Evolutionary conservation across 768 basidiomycete species (phyloP).

Genomic region (Krasilnikovozyma curviuscula): DNA sequence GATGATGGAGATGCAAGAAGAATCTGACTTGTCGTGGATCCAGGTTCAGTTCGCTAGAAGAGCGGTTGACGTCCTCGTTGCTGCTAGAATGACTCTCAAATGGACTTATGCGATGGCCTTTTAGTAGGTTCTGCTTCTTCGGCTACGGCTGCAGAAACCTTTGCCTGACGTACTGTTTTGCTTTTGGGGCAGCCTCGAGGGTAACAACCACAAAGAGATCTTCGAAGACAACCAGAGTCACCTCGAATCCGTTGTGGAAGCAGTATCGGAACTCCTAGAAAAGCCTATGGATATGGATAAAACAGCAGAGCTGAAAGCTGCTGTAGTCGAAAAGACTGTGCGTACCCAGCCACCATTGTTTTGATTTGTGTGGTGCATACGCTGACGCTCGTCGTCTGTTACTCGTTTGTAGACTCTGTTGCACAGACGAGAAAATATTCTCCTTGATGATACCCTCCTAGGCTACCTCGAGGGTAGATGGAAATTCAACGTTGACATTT

Average conservation of each 20-base stretch:
- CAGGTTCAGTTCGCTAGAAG: constrained; percentile 98
- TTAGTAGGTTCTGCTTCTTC: constrained; percentile 32
- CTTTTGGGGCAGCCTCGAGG: constrained; percentile 36
- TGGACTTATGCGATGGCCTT: constrained; percentile 99
- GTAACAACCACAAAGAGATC: constrained; percentile 75
- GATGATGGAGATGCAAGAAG: constrained; percentile 98
- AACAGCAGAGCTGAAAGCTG: constrained; percentile 61
- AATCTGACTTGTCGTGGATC: constrained; percentile 83
- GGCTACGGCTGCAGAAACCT: neutral
- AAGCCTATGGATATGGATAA: constrained; percentile 64
- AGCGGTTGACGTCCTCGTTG: constrained; percentile 76
- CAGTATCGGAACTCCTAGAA: constrained; percentile 77
- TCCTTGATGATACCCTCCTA: constrained; percentile 79
- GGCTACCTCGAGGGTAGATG: constrained; percentile 53
- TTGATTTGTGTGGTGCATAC: neutral
- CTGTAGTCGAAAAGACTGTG: constrained; percentile 89
- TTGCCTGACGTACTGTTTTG: neutral
- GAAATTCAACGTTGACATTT: constrained; percentile 17
- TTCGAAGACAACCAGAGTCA: constrained; percentile 97
- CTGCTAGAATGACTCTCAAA: constrained; percentile 79
- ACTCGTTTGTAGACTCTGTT: constrained; percentile 54
- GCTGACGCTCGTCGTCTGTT: neutral
- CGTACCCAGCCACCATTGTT: too few species aligned
- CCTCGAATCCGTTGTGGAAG: constrained; percentile 82
- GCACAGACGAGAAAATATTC: constrained; percentile 82